phyloP scores from a whole-genome alignment of 2,329 filamentous ascomycete genomes.

The Alternaria burnsii region DNA sequence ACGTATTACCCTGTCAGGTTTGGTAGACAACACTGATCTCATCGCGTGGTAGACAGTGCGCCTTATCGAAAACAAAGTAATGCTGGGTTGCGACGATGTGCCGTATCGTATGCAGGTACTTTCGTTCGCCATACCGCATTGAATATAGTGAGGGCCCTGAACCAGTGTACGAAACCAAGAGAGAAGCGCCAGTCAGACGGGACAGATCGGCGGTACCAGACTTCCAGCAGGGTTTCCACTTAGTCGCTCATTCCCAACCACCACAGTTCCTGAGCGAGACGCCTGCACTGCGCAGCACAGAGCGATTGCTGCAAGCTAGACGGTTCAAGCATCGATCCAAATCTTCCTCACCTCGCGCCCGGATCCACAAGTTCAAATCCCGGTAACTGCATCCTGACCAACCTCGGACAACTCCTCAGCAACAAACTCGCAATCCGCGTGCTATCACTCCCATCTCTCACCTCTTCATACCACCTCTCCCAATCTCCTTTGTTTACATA shows the following conservation, averaged over 20 bases:
- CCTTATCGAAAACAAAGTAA: not conserved
- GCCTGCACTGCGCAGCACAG: not conserved
- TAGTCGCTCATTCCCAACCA: not conserved
- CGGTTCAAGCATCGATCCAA: not conserved
- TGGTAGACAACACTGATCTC: not conserved
- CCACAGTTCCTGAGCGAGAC: too few species aligned
- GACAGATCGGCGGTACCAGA: not conserved
- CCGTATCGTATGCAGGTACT: not conserved
- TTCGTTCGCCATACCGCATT: not conserved
- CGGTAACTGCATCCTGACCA: slow-evolving; percentile 24
- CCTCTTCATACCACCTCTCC: slow-evolving; percentile 15
- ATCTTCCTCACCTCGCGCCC: not conserved
- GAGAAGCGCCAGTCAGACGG: not conserved
- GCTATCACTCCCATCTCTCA: slow-evolving; percentile 22
- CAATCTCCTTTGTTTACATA: slow-evolving; percentile 13
- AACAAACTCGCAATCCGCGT: slow-evolving; percentile 23
- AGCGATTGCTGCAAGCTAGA: not conserved
- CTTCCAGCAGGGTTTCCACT: not conserved
- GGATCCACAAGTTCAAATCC: slow-evolving; percentile 29
- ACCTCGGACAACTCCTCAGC: slow-evolving; percentile 20
- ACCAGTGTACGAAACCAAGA: not conserved
- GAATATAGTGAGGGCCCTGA: not conserved
- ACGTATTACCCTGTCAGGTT: not conserved
- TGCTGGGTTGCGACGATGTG: not conserved
- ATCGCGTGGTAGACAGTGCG: not conserved